Evolutionary conservation across 1,284 basidiomycete genomes (phyloP).

Genomic region (Pascua sp.): DNA sequence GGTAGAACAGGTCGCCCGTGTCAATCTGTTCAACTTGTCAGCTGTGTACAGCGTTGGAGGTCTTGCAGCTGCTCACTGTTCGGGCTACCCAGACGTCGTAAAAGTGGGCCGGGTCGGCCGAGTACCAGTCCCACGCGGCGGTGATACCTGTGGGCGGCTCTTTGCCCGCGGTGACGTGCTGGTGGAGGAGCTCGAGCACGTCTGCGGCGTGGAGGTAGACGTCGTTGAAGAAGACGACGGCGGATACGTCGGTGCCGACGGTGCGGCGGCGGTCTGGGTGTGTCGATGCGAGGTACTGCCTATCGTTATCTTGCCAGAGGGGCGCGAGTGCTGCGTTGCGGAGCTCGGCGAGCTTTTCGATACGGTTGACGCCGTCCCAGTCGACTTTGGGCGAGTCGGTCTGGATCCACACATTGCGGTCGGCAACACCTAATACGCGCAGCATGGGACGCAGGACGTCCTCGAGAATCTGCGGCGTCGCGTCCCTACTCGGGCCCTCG

Average conservation of each 20-base stretch:
- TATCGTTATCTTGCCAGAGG: constrained; percentile 33
- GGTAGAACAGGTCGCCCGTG: constrained; percentile 49
- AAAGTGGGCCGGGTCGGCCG: constrained; percentile 42
- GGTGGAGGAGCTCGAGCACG: constrained; percentile 45
- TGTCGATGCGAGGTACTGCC: neutral
- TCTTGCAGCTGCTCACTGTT: constrained; percentile 32
- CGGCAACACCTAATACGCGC: constrained; percentile 31
- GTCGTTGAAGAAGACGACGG: constrained; percentile 50
- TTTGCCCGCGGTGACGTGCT: constrained; percentile 32
- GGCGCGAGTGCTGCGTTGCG: constrained; percentile 45
- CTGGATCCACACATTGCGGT: constrained; percentile 25
- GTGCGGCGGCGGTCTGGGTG: constrained; percentile 9
- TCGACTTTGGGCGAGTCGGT: constrained; percentile 39
- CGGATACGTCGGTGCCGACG: constrained; percentile 22
- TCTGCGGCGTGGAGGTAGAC: constrained; percentile 45
- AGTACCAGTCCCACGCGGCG: constrained; percentile 48
- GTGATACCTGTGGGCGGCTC: constrained; percentile 36
- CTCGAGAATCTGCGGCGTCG: constrained; percentile 38
- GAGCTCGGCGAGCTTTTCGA: constrained; percentile 44
- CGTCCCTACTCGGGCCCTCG: constrained; percentile 48
- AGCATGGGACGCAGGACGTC: constrained; percentile 39
- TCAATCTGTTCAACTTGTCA: constrained; percentile 28
- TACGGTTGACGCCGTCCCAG: constrained; percentile 42
- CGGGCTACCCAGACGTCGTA: constrained; percentile 50
- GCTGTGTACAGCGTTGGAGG: neutral